phyloP scores from a whole-genome alignment of 2,329 filamentous ascomycete genomes.

The Ophiostoma angusticollis region DNA sequence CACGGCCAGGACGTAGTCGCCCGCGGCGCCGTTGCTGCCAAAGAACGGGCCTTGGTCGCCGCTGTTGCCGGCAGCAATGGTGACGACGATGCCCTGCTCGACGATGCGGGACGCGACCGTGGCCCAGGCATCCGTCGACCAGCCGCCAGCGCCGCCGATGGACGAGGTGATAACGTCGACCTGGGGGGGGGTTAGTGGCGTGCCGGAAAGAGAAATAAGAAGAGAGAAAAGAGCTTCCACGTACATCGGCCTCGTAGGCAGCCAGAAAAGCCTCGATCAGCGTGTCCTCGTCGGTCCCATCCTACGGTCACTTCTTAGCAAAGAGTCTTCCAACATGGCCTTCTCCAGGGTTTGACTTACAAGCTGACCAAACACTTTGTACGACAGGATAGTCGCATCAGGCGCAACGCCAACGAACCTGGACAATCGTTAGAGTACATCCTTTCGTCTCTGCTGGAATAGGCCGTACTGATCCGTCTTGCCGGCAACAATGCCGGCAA shows the following conservation, averaged over 20 bases:
- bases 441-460: neutral
- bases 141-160: slow-evolving; percentile 37
- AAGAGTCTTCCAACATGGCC: no score
- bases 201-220: neutral
- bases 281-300: slow-evolving; percentile 33
- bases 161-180: slow-evolving; percentile 44
- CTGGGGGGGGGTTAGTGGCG: neutral
- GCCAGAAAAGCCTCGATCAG: slow-evolving; percentile 46
- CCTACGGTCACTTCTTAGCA: no score
- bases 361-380: slow-evolving; percentile 15
- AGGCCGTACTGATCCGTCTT: slow-evolving; percentile 5
- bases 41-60: slow-evolving; percentile 11
- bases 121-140: slow-evolving; percentile 38
- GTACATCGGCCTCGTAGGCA: slow-evolving; percentile 41
- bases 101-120: slow-evolving; percentile 39
- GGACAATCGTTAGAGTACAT: neutral
- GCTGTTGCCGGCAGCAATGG: slow-evolving; percentile 39
- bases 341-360: no score
- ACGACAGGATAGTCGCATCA: slow-evolving; percentile 15
- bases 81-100: slow-evolving; percentile 38
- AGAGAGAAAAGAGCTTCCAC: neutral
- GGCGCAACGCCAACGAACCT: slow-evolving; percentile 17
- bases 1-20: slow-evolving; percentile 29
- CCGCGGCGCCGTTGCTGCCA: slow-evolving; percentile 19
- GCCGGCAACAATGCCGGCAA: slow-evolving; percentile 18